Evolutionary conservation across 352 stramenopile genomes (phyloP).

Genomic region (Peronospora destructor): DNA sequence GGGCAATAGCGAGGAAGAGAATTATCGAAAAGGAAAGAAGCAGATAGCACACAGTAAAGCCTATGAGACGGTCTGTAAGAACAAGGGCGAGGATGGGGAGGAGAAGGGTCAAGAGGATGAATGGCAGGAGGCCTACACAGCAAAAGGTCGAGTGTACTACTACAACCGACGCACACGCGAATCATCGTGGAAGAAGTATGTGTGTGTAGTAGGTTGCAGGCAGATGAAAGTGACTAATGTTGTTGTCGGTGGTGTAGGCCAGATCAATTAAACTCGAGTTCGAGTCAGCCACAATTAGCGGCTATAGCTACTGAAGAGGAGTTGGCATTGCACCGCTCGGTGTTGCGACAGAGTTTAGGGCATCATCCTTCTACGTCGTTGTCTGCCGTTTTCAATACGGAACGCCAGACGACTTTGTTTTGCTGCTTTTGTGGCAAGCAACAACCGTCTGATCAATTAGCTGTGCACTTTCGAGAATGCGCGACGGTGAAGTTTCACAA

Average conservation of each 20-base stretch:
- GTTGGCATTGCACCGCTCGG: constrained; percentile 14
- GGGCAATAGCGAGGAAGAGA: constrained; percentile 10
- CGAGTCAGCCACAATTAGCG: constrained; percentile 7
- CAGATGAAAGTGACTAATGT: constrained; percentile 6
- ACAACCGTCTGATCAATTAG: constrained; percentile 29
- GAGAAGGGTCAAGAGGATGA: constrained; percentile 34
- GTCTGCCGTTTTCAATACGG: constrained; percentile 19
- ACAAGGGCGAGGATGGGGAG: constrained; percentile 3
- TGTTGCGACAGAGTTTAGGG: constrained; percentile 28
- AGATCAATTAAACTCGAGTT: constrained; percentile 21
- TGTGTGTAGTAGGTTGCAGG: background rate
- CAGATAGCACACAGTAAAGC: constrained; percentile 6
- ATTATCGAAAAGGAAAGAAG: constrained; percentile 1
- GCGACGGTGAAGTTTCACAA: constrained; percentile 49
- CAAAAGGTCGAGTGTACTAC: constrained; percentile 83
- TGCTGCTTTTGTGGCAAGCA: constrained; percentile 69
- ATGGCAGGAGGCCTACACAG: constrained; percentile 81
- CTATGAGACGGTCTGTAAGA: background rate
- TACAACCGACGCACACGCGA: constrained; percentile 82
- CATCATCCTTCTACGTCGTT: constrained; percentile 23
- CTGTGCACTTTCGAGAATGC: constrained; percentile 46
- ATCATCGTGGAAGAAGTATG: constrained; percentile 78
- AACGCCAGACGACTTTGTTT: constrained; percentile 42
- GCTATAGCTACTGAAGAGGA: constrained; percentile 11
- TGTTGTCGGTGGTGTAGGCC: constrained; percentile 18